These are phyloP conservation scores for Hymenoscyphus occultus DNA, from an alignment of 2,329 filamentous ascomycete species.

Conservation along the genomic window DNA sequence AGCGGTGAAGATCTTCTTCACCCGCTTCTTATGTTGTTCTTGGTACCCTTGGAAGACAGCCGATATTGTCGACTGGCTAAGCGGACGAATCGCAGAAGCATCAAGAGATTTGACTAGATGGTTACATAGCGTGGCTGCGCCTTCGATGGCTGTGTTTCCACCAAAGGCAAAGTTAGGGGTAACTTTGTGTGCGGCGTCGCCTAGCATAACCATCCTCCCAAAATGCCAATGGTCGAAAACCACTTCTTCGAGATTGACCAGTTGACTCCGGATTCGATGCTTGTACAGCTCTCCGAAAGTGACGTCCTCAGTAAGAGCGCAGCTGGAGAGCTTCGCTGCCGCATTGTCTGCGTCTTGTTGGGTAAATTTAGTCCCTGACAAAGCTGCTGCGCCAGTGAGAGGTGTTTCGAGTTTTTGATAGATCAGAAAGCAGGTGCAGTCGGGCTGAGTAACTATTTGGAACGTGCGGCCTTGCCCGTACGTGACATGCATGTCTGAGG, in stretches of 20 bases:
- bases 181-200: conserved; percentile 15
- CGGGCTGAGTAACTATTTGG: no score
- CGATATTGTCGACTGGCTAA: background rate
- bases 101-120: background rate
- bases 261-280: background rate
- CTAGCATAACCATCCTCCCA: conserved; percentile 9
- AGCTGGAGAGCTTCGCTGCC: background rate
- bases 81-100: background rate
- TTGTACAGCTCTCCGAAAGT: background rate
- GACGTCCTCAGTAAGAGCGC: background rate
- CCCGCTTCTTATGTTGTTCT: background rate
- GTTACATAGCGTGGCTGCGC: background rate
- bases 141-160: conserved; percentile 5
- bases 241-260: conserved; percentile 13
- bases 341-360: background rate
- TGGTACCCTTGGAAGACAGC: background rate
- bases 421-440: no score
- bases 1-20: background rate
- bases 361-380: background rate
- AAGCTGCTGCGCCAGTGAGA: no score
- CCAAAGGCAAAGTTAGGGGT: conserved; percentile 5
- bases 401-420: no score
- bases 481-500: no score
- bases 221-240: conserved; percentile 4
- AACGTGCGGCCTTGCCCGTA: no score